Conservation (phyloP, 1,284 basidiomycete genomes). For the Marasmius fiardii region DNA sequence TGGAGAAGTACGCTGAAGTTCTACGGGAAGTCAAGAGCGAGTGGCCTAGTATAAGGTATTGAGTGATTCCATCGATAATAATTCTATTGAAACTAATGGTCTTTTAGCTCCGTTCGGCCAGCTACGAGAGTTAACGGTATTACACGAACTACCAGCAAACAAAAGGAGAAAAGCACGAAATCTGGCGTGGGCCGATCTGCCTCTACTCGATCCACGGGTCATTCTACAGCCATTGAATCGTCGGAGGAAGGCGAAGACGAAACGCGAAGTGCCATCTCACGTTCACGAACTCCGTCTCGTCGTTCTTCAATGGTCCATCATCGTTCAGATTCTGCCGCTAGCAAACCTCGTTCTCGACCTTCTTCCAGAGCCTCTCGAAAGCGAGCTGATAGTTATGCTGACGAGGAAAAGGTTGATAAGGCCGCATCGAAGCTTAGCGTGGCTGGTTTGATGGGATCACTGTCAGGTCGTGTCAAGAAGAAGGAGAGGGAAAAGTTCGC, state of each 20-base stretch:
- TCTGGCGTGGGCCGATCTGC: slow-evolving; percentile 8
- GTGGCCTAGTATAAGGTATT: slow-evolving; percentile 45
- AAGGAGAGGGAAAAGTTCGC: slow-evolving; percentile 63
- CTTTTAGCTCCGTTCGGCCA: slow-evolving; percentile 10
- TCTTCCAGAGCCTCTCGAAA: slow-evolving; percentile 55
- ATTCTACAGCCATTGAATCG: slow-evolving; percentile 24
- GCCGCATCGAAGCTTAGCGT: slow-evolving; percentile 39
- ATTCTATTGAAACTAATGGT: background rate
- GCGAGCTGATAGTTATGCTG: slow-evolving; percentile 49
- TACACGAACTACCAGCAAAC: slow-evolving; percentile 13
- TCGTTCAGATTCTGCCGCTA: slow-evolving; percentile 39
- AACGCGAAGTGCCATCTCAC: slow-evolving; percentile 9
- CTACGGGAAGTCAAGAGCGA: slow-evolving; percentile 61
- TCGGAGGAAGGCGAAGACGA: slow-evolving; percentile 31
- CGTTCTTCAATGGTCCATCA: slow-evolving; percentile 30
- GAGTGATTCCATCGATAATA: slow-evolving; percentile 46
- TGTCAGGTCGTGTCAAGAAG: slow-evolving; percentile 35
- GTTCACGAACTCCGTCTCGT: slow-evolving; percentile 18
- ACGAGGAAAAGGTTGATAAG: slow-evolving; percentile 13
- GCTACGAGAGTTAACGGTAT: slow-evolving; percentile 14
- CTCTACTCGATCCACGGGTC: slow-evolving; percentile 7
- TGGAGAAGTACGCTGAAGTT: slow-evolving; percentile 67
- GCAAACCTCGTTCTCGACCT: slow-evolving; percentile 46
- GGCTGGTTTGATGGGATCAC: slow-evolving; percentile 59
- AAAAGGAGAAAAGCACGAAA: slow-evolving; percentile 12